Evolutionary conservation across 176 grass and related monocot species (phyloP).

Genomic region (Aegilops bicornis): DNA sequence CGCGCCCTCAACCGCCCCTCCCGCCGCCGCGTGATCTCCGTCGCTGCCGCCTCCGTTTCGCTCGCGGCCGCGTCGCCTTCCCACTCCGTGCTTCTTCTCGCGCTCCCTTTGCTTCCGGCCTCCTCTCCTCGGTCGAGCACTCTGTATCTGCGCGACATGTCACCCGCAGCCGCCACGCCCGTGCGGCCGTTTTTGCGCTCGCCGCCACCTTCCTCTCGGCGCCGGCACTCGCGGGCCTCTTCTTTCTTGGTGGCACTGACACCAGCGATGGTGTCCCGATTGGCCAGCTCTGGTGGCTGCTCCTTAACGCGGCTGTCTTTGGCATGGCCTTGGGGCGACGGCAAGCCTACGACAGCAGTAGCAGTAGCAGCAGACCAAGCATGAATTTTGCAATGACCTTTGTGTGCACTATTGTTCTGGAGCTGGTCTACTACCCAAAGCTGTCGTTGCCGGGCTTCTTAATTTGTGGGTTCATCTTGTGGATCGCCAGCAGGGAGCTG

Average conservation of each 20-base stretch:
- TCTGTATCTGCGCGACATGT: slow-evolving; percentile 39
- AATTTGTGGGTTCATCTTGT: slow-evolving; percentile 71
- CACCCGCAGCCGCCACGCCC: slow-evolving; percentile 51
- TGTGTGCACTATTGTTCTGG: slow-evolving; percentile 73
- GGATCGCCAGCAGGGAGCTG: slow-evolving; percentile 68
- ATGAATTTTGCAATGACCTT: slow-evolving; percentile 72
- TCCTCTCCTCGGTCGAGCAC: slow-evolving; percentile 62
- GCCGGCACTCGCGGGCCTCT: slow-evolving; percentile 52
- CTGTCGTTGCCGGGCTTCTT: slow-evolving; percentile 71
- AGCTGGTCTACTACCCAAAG: slow-evolving; percentile 92
- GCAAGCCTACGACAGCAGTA: slow-evolving; percentile 21
- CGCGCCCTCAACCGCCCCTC: slow-evolving; percentile 51
- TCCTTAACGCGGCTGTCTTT: slow-evolving; percentile 68
- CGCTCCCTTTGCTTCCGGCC: slow-evolving; percentile 51
- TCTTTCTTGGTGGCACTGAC: slow-evolving; percentile 27
- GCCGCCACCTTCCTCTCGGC: slow-evolving; percentile 56
- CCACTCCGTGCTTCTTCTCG: slow-evolving; percentile 38
- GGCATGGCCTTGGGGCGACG: slow-evolving; percentile 74
- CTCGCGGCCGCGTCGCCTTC: slow-evolving; percentile 46
- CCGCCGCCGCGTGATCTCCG: slow-evolving; percentile 37
- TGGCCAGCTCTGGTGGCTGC: slow-evolving; percentile 54
- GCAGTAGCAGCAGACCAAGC: slow-evolving; percentile 38
- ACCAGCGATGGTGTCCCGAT: slow-evolving; percentile 4
- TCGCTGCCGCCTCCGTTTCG: slow-evolving; percentile 45
- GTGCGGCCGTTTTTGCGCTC: slow-evolving; percentile 50